Evolutionary conservation across 768 basidiomycete species (phyloP).

Genomic region (Obba rivulosa): DNA sequence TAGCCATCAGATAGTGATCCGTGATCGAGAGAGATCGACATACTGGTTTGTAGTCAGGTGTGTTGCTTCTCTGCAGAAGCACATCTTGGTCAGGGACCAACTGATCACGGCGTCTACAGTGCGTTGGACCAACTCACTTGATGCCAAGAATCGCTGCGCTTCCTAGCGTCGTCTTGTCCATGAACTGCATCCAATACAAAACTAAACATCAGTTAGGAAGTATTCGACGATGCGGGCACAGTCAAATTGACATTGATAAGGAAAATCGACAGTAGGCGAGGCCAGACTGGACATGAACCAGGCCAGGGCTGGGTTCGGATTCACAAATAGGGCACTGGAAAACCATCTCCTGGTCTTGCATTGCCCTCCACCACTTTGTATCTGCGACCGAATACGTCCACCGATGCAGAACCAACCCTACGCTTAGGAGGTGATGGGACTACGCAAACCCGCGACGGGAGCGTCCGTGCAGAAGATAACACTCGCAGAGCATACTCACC

Average conservation of each 20-base stretch:
- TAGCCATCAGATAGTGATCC: background rate
- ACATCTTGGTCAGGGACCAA: background rate
- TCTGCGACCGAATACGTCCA: no score
- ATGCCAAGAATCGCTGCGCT: constrained; percentile 68
- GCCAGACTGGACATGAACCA: no score
- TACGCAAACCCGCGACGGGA: no score
- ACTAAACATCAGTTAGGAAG: constrained; percentile 1
- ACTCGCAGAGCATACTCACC: constrained; percentile 36
- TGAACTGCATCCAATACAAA: constrained; percentile 60
- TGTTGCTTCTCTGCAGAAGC: constrained; percentile 41
- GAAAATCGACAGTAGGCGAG: background rate
- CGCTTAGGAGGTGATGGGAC: no score
- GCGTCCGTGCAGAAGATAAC: background rate
- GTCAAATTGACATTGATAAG: constrained; percentile 42
- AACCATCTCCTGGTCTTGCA: no score
- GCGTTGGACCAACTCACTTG: constrained; percentile 32
- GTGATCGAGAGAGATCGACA: constrained; percentile 12
- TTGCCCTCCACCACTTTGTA: no score
- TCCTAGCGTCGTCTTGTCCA: constrained; percentile 73
- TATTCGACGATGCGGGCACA: background rate
- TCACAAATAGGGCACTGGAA: no score
- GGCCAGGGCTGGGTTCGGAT: no score
- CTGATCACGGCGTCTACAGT: background rate
- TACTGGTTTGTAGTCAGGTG: constrained; percentile 65
- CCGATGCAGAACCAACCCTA: no score